Evolutionary conservation across 345 rosid species (phyloP).

Genomic region (Noccaea bulbosa): DNA sequence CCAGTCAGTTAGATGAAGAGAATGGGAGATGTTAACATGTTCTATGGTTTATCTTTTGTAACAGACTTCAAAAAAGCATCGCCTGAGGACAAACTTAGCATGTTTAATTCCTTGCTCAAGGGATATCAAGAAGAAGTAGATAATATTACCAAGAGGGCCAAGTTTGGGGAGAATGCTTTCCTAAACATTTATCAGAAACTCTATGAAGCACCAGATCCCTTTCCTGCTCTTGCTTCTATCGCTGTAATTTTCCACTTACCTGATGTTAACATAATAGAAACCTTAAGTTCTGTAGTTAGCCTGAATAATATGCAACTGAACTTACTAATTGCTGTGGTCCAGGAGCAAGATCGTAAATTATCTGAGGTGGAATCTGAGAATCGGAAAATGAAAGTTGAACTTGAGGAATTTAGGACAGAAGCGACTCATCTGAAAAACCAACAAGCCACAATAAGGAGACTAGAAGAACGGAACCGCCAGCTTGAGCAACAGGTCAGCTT

Average conservation of each 20-base stretch:
- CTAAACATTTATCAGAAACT: constrained; percentile 96
- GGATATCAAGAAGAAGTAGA: constrained; percentile 99
- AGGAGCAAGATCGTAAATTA: constrained; percentile 92
- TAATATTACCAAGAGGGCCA: constrained; percentile 98
- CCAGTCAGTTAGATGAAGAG: not conserved
- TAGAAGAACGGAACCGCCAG: constrained; percentile 96
- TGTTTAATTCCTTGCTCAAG: constrained; percentile 91
- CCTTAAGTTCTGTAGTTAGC: constrained; percentile 6
- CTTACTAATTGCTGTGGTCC: constrained; percentile 37
- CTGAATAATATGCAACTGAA: constrained; percentile 3
- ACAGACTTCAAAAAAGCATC: constrained; percentile 99
- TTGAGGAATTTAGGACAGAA: constrained; percentile 93
- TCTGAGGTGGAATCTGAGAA: constrained; percentile 91
- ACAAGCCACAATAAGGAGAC: constrained; percentile 97
- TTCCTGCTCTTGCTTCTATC: constrained; percentile 89
- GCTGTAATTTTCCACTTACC: constrained; percentile 63
- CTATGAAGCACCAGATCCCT: constrained; percentile 99
- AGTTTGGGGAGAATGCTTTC: constrained; percentile 96
- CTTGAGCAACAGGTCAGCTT: constrained; percentile 90
- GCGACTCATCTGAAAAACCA: constrained; percentile 97
- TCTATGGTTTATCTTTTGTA: constrained; percentile 21
- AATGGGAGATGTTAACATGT: constrained; percentile 24
- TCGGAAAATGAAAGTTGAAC: constrained; percentile 96
- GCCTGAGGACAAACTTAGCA: constrained; percentile 73
- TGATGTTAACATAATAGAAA: not conserved